These are phyloP conservation scores for Sherardia arvensis DNA, from an alignment of 257 asterid genomes.

Conservation along the genomic window DNA sequence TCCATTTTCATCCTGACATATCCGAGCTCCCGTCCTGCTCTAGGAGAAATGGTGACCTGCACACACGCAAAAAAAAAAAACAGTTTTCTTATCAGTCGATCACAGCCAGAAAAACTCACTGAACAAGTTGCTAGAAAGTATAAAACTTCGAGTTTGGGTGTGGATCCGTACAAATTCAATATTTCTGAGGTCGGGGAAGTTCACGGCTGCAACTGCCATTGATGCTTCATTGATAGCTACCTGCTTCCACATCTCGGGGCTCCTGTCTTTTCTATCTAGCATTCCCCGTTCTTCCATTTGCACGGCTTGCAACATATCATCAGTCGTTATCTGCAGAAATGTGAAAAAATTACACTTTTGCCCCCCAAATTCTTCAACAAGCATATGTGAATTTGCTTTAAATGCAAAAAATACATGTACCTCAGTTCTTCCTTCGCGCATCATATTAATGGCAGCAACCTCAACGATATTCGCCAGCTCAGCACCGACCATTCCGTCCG, in stretches of 20 bases:
- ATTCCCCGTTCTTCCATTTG: conserved; percentile 93
- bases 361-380: background rate
- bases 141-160: background rate
- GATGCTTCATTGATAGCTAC: conserved; percentile 91
- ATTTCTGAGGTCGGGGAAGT: conserved; percentile 81
- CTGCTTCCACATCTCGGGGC: conserved; percentile 87
- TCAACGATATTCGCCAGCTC: conserved; percentile 94
- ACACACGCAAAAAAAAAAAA: conserved; percentile 27
- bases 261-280: conserved; percentile 86
- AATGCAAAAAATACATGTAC: conserved; percentile 23
- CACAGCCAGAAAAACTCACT: background rate
- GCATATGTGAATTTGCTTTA: background rate
- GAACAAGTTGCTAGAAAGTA: background rate
- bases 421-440: conserved; percentile 92
- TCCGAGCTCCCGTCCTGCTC: conserved; percentile 93
- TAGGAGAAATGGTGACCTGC: conserved; percentile 82
- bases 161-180: conserved; percentile 58
- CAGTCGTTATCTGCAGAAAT: conserved; percentile 74
- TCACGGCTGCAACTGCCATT: conserved; percentile 79
- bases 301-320: conserved; percentile 96
- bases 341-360: conserved; percentile 4
- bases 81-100: background rate
- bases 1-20: conserved; percentile 77
- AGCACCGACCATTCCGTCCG: conserved; percentile 97
- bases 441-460: conserved; percentile 90